These are phyloP conservation scores for Pseudevernia furfuracea DNA, from an alignment of 495 filamentous ascomycete species.

Conservation along the genomic window DNA sequence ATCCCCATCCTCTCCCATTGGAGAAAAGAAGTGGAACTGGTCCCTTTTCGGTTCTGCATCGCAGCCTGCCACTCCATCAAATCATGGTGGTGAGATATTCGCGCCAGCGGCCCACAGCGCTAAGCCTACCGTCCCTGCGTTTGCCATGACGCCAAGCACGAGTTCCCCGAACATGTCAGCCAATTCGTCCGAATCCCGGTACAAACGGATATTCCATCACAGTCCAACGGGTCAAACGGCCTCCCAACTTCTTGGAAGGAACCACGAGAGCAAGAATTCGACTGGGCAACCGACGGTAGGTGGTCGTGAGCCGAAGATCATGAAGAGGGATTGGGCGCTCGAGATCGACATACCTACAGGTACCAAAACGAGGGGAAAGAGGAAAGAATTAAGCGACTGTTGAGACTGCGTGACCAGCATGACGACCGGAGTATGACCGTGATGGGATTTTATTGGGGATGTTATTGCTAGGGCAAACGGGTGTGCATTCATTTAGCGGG, in stretches of 20 bases:
- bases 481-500: neutral
- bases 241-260: neutral
- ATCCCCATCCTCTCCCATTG: conserved; percentile 15
- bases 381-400: neutral
- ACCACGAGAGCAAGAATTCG: neutral
- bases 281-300: neutral
- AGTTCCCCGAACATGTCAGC: conserved; percentile 3
- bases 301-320: neutral
- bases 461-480: neutral
- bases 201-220: conserved; percentile 23
- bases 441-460: neutral
- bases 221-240: conserved; percentile 2
- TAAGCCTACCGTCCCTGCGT: conserved; percentile 6
- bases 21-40: conserved; percentile 15
- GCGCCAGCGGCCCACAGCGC: conserved; percentile 12
- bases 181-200: conserved; percentile 17
- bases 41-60: conserved; percentile 21
- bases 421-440: neutral
- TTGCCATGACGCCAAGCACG: conserved; percentile 24
- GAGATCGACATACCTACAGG: conserved; percentile 20
- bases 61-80: conserved; percentile 24
- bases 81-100: neutral
- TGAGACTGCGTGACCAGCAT: neutral
- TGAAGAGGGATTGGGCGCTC: conserved; percentile 17
- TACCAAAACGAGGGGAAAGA: conserved; percentile 12